A percentile compares a stretch with the other conserved stretches of the same genome.
Evolutionary conservation across 768 basidiomycete genomes (phyloP).

Genomic region (Terana coerulea): DNA sequence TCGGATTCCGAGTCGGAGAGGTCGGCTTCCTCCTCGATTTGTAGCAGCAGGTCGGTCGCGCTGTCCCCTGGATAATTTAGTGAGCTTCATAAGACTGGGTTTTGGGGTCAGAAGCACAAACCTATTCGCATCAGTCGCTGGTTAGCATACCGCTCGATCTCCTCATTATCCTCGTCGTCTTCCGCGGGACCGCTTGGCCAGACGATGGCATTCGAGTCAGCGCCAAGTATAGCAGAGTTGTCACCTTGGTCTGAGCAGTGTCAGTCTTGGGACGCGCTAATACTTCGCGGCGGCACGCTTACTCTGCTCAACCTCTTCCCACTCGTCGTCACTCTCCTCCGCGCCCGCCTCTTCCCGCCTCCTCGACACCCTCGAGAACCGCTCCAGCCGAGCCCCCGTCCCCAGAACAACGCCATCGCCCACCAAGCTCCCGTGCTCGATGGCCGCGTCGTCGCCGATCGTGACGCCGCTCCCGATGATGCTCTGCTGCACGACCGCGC

Average conservation of each 20-base stretch:
- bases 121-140: conserved; percentile 75
- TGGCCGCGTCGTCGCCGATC: conserved; percentile 59
- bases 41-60: conserved; percentile 56
- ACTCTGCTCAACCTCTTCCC: conserved; percentile 69
- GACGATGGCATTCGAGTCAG: conserved; percentile 69
- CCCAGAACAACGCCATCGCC: conserved; percentile 81
- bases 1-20: conserved; percentile 39
- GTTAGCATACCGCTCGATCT: conserved; percentile 60
- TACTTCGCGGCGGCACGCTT: conserved; percentile 26
- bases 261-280: not conserved
- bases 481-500: conserved; percentile 68
- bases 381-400: conserved; percentile 57
- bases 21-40: conserved; percentile 49
- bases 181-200: conserved; percentile 69
- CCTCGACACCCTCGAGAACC: conserved; percentile 74
- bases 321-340: conserved; percentile 32
- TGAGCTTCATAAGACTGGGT: not conserved
- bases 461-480: conserved; percentile 79
- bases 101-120: conserved; percentile 24
- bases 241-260: conserved; percentile 43
- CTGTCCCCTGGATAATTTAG: conserved; percentile 47
- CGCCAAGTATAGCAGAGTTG: conserved; percentile 51
- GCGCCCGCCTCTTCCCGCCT: conserved; percentile 34
- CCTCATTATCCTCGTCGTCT: conserved; percentile 61
- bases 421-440: conserved; percentile 78